Percentiles rank a stretch among this genome's conserved stretches.
These are phyloP conservation scores for Podaxis rugospora DNA, from an alignment of 768 basidiomycete species.

Conservation along the genomic window DNA sequence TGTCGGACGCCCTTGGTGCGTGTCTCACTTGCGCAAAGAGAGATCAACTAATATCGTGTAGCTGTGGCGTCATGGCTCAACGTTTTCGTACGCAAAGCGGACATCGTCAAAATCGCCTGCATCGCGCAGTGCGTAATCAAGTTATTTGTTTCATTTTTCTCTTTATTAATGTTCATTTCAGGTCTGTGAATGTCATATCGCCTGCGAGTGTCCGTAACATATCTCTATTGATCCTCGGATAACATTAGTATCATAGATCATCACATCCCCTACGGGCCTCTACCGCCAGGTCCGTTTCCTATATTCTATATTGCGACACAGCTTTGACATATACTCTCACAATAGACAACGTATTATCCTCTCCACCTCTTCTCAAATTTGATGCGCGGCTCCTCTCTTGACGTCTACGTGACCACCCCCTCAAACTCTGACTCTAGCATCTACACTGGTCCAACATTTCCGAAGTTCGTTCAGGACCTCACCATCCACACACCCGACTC, in stretches of 20 bases:
- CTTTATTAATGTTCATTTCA: constrained; percentile 3
- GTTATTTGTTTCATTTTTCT: neutral
- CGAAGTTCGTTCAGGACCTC: constrained; percentile 44
- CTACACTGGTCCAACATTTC: constrained; percentile 46
- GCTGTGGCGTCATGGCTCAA: constrained; percentile 61
- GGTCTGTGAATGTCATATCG: constrained; percentile 44
- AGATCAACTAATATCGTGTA: constrained; percentile 8
- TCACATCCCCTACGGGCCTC: constrained; percentile 41
- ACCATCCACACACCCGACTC: constrained; percentile 26
- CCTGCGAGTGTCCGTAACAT: constrained; percentile 24
- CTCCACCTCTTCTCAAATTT: constrained; percentile 50
- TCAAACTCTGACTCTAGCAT: constrained; percentile 9
- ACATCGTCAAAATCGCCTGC: constrained; percentile 57
- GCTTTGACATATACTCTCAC: no score
- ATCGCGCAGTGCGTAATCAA: constrained; percentile 45
- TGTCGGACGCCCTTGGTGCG: constrained; percentile 44
- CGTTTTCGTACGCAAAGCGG: constrained; percentile 54
- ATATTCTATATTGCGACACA: no score
- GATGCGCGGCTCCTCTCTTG: constrained; percentile 47
- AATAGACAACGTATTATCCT: constrained; percentile 45
- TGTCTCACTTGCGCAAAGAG: neutral
- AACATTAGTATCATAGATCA: constrained; percentile 23
- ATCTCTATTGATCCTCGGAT: neutral
- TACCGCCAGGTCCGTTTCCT: constrained; percentile 24
- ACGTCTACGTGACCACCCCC: constrained; percentile 31